phyloP scores from a whole-genome alignment of 768 basidiomycete genomes.

The Podaxis sp. region DNA sequence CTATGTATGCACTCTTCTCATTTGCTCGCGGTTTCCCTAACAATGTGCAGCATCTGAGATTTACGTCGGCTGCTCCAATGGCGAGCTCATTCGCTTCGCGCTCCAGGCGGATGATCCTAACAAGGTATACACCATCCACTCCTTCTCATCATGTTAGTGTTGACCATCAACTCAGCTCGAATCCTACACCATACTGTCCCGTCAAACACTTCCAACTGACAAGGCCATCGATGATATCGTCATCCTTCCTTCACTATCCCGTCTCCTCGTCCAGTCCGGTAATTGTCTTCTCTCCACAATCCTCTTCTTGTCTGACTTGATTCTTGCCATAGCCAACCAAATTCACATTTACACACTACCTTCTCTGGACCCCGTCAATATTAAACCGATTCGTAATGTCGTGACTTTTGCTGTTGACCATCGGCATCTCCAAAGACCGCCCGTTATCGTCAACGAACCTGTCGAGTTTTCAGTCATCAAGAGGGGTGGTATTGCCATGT shows the following conservation, averaged over 20 bases:
- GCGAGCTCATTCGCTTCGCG: slow-evolving; percentile 78
- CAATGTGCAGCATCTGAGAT: slow-evolving; percentile 66
- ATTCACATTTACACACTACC: slow-evolving; percentile 83
- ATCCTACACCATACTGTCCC: slow-evolving; percentile 65
- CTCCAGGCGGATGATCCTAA: slow-evolving; percentile 57
- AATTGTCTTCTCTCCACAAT: slow-evolving; percentile 1
- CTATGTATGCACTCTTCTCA: slow-evolving; percentile 38
- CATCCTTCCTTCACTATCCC: slow-evolving; percentile 71
- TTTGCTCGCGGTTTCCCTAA: not conserved
- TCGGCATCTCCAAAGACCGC: slow-evolving; percentile 54
- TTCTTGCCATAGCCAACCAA: slow-evolving; percentile 44
- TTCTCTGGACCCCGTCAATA: slow-evolving; percentile 70
- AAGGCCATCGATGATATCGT: slow-evolving; percentile 81
- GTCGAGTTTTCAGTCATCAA: slow-evolving; percentile 78
- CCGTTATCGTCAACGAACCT: slow-evolving; percentile 40
- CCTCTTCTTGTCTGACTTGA: slow-evolving; percentile 1
- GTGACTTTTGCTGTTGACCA: slow-evolving; percentile 83
- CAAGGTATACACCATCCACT: slow-evolving; percentile 33
- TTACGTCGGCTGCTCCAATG: slow-evolving; percentile 84
- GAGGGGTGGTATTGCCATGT: slow-evolving; percentile 59
- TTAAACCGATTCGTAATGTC: slow-evolving; percentile 81
- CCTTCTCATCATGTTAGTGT: not conserved
- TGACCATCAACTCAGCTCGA: slow-evolving; percentile 38
- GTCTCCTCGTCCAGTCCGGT: slow-evolving; percentile 78
- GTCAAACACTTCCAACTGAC: slow-evolving; percentile 64